Evolutionary conservation across 192 early-diverging fungal species (phyloP).

Genomic region (Gigaspora rosea): DNA sequence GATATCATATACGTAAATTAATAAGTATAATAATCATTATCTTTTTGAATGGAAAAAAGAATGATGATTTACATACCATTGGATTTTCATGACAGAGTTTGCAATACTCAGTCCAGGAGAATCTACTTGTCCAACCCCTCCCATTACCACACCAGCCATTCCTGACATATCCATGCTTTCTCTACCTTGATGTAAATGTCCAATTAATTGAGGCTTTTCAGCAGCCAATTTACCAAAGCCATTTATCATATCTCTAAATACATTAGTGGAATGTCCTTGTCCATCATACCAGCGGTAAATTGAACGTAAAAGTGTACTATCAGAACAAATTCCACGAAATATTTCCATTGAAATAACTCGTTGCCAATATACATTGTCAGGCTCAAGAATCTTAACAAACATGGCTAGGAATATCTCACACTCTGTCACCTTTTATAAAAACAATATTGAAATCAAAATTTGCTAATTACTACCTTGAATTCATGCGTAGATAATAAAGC

Average conservation of each 20-base stretch:
- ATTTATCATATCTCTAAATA: slow-evolving; percentile 80
- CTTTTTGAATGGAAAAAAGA: background rate
- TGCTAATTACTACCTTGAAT: background rate
- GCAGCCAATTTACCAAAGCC: slow-evolving; percentile 72
- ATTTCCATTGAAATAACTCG: slow-evolving; percentile 81
- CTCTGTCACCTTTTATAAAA: slow-evolving; percentile 66
- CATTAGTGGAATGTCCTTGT: slow-evolving; percentile 70
- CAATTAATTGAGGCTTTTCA: slow-evolving; percentile 60
- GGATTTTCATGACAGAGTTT: slow-evolving; percentile 65
- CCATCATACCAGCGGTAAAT: slow-evolving; percentile 80
- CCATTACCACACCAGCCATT: slow-evolving; percentile 1
- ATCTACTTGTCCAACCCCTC: slow-evolving; percentile 22
- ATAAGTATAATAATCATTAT: background rate
- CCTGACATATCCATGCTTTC: slow-evolving; percentile 42
- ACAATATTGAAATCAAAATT: background rate
- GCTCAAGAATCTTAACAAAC: slow-evolving; percentile 79
- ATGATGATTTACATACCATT: slow-evolving; percentile 54
- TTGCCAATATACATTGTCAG: slow-evolving; percentile 79
- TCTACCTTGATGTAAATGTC: slow-evolving; percentile 37
- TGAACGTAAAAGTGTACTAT: slow-evolving; percentile 60
- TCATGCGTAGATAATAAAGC: background rate
- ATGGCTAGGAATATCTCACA: slow-evolving; percentile 95
- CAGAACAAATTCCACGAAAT: slow-evolving; percentile 66
- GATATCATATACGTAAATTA: slow-evolving; percentile 4
- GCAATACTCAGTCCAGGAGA: slow-evolving; percentile 46